These are phyloP conservation scores for Gossypium lobatum DNA, from an alignment of 441 rosid species.

Conservation along the genomic window DNA sequence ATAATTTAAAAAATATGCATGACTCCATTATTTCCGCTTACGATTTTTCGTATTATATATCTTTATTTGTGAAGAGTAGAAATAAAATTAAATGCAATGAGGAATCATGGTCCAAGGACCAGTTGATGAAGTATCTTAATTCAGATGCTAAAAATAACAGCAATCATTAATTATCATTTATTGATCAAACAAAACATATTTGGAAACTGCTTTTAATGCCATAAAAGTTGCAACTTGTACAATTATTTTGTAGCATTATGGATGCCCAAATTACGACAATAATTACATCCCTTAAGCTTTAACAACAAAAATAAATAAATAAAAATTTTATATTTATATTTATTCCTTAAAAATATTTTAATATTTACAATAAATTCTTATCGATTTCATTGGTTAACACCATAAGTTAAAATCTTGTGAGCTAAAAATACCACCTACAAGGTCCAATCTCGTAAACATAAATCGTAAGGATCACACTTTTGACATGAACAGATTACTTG, in stretches of 20 bases:
- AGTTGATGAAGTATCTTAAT: slow-evolving; percentile 6
- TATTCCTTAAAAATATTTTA: no score
- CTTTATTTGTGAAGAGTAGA: neutral
- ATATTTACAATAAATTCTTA: no score
- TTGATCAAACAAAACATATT: neutral
- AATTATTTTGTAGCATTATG: neutral
- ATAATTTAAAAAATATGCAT: neutral
- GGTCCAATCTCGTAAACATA: no score
- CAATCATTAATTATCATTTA: neutral
- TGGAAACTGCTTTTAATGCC: neutral
- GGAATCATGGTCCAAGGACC: neutral
- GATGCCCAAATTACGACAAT: neutral
- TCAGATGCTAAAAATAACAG: neutral
- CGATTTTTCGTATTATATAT: neutral
- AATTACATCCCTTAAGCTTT: neutral
- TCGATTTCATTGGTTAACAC: no score
- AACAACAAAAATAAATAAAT: neutral
- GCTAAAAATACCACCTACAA: no score
- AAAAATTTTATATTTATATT: neutral
- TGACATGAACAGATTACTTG: no score
- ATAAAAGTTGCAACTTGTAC: neutral
- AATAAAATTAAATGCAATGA: neutral
- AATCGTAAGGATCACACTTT: no score
- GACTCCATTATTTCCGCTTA: neutral
- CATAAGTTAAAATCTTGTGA: no score